Evolutionary conservation across 805 yeast genomes (phyloP).

Genomic region (Metschnikowia colocasiae): DNA sequence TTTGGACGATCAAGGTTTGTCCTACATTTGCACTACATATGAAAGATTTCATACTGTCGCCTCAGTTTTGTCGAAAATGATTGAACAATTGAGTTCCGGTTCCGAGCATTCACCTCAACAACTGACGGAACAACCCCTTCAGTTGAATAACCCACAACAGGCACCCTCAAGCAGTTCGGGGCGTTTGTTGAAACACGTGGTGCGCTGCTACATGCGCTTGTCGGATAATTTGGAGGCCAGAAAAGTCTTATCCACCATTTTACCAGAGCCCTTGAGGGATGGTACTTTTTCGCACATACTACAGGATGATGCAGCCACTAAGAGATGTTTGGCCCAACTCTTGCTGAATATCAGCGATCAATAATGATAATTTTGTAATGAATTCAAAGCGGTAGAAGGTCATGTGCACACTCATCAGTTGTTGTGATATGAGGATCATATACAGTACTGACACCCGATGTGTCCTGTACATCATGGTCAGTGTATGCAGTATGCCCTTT

Average conservation of each 20-base stretch:
- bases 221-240: constrained; percentile 90
- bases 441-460: too few species aligned
- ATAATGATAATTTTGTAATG: background rate
- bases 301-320: constrained; percentile 84
- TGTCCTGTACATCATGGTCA: too few species aligned
- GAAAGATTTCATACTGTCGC: constrained; percentile 94
- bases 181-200: constrained; percentile 85
- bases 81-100: constrained; percentile 59
- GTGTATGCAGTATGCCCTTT: too few species aligned
- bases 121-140: constrained; percentile 3
- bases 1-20: constrained; percentile 85
- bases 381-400: background rate
- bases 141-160: constrained; percentile 4
- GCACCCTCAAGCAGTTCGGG: constrained; percentile 53
- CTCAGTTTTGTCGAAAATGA: constrained; percentile 82
- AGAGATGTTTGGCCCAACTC: constrained; percentile 80
- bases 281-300: constrained; percentile 77
- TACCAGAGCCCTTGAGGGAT: constrained; percentile 85
- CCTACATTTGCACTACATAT: constrained; percentile 90
- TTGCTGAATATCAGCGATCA: constrained; percentile 53
- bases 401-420: background rate
- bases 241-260: constrained; percentile 72
- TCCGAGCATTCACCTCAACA: constrained; percentile 49
- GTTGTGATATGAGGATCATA: too few species aligned
- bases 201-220: constrained; percentile 85